Percentiles rank a stretch among this genome's conserved stretches.
phyloP scores from a whole-genome alignment of 768 basidiomycete species.

The Sarcomyxa edulis region DNA sequence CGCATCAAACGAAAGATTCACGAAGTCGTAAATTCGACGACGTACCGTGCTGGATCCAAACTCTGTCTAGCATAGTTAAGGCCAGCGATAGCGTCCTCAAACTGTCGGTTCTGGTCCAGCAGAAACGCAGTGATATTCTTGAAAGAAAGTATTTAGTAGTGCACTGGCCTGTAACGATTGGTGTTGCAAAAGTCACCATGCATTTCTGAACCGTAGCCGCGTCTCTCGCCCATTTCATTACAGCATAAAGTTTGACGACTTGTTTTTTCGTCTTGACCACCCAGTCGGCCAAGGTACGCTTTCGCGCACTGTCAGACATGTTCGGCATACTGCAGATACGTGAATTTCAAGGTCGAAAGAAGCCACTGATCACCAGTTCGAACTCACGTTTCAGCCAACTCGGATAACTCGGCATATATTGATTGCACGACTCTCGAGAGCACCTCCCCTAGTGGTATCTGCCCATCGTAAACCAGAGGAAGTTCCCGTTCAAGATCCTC shows the following conservation, averaged over 20 bases:
- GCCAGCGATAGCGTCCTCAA: slow-evolving; percentile 61
- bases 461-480: slow-evolving; percentile 66
- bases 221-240: slow-evolving; percentile 84
- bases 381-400: slow-evolving; percentile 81
- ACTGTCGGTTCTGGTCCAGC: slow-evolving; percentile 79
- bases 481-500: slow-evolving; percentile 71
- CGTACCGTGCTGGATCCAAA: slow-evolving; percentile 75
- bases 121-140: slow-evolving; percentile 88
- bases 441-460: slow-evolving; percentile 67
- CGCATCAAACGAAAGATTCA: slow-evolving; percentile 4
- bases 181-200: slow-evolving; percentile 48
- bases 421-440: slow-evolving; percentile 73
- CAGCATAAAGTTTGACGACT: slow-evolving; percentile 82
- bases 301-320: slow-evolving; percentile 77
- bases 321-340: slow-evolving; percentile 55
- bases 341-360: slow-evolving; percentile 2
- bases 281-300: slow-evolving; percentile 81
- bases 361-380: slow-evolving; percentile 1
- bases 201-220: slow-evolving; percentile 80
- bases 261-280: slow-evolving; percentile 90
- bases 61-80: slow-evolving; percentile 63
- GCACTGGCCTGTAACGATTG: background rate
- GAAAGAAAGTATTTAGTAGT: background rate
- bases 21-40: slow-evolving; percentile 1
- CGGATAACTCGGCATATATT: slow-evolving; percentile 78